Conservation (phyloP, 768 basidiomycete species). For the Serpula lacrymans region DNA sequence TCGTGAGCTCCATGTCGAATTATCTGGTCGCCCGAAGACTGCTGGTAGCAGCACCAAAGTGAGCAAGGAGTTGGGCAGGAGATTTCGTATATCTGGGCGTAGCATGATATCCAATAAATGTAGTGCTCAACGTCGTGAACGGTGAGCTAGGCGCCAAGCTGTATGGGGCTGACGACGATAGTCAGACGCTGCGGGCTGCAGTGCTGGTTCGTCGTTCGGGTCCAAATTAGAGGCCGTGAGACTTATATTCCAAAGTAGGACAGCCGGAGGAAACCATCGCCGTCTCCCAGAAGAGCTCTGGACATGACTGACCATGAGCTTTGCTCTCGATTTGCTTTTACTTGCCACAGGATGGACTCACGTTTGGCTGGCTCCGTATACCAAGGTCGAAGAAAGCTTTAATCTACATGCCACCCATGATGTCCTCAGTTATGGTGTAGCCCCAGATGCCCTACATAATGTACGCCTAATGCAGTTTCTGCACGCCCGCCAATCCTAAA, state of each 20-base stretch:
- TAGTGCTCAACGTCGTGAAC: too few species aligned
- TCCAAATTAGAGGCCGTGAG: too few species aligned
- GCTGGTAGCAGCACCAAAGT: background rate
- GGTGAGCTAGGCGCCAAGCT: too few species aligned
- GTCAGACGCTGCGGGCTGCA: too few species aligned
- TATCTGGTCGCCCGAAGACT: slow-evolving; percentile 3
- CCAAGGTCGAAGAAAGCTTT: slow-evolving; percentile 98
- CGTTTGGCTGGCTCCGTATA: slow-evolving; percentile 79
- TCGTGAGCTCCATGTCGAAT: slow-evolving; percentile 3
- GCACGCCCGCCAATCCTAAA: background rate
- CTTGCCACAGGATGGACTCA: slow-evolving; percentile 56
- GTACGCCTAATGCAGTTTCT: slow-evolving; percentile 36
- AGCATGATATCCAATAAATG: too few species aligned
- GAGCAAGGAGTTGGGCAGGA: too few species aligned
- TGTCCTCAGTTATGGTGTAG: slow-evolving; percentile 71
- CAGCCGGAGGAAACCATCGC: too few species aligned
- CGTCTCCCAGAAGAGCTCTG: too few species aligned
- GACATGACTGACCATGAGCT: slow-evolving; percentile 36
- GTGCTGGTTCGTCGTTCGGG: too few species aligned
- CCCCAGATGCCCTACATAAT: slow-evolving; percentile 37
- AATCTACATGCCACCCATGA: slow-evolving; percentile 92
- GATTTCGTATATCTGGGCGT: too few species aligned
- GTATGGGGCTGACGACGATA: too few species aligned
- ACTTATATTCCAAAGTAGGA: too few species aligned
- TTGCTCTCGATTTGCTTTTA: slow-evolving; percentile 48